These are phyloP conservation scores for Cicer yamashitae DNA, from an alignment of 306 rosid genomes.

Conservation along the genomic window DNA sequence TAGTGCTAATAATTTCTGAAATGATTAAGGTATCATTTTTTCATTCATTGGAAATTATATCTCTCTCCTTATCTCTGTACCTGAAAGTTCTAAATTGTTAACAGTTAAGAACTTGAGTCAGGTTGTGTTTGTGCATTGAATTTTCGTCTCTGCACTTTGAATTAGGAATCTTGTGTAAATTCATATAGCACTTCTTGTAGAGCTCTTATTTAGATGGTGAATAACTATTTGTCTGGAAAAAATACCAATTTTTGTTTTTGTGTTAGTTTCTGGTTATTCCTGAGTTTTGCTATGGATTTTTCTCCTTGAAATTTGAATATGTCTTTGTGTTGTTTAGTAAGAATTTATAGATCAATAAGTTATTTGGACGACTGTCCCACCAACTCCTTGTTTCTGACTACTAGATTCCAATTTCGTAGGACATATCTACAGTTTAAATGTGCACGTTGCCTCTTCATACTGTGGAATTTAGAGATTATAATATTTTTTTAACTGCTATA, in stretches of 20 bases:
- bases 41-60: constrained; percentile 4
- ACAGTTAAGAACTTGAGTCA: constrained; percentile 17
- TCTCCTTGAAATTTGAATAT: constrained; percentile 13
- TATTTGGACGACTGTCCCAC: constrained; percentile 20
- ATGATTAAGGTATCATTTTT: constrained; percentile 80
- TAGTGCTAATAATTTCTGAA: constrained; percentile 86
- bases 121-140: neutral
- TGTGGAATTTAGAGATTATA: constrained; percentile 32
- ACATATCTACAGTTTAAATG: constrained; percentile 29
- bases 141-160: constrained; percentile 32
- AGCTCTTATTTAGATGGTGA: constrained; percentile 30
- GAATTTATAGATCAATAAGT: constrained; percentile 26
- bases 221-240: constrained; percentile 40
- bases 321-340: constrained; percentile 32
- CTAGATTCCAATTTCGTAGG: constrained; percentile 15
- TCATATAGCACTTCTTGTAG: constrained; percentile 26
- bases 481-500: constrained; percentile 28
- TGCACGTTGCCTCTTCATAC: constrained; percentile 22
- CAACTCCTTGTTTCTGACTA: constrained; percentile 30
- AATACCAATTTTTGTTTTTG: constrained; percentile 21
- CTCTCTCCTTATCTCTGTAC: constrained; percentile 29
- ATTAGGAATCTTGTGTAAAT: constrained; percentile 28
- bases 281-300: constrained; percentile 1
- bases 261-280: constrained; percentile 32
- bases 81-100: constrained; percentile 1